Evolutionary conservation across 2,329 filamentous ascomycete genomes (phyloP), one percentile per base, ranked within the genome.

Genomic region (Anisogramma anomala): DNA sequence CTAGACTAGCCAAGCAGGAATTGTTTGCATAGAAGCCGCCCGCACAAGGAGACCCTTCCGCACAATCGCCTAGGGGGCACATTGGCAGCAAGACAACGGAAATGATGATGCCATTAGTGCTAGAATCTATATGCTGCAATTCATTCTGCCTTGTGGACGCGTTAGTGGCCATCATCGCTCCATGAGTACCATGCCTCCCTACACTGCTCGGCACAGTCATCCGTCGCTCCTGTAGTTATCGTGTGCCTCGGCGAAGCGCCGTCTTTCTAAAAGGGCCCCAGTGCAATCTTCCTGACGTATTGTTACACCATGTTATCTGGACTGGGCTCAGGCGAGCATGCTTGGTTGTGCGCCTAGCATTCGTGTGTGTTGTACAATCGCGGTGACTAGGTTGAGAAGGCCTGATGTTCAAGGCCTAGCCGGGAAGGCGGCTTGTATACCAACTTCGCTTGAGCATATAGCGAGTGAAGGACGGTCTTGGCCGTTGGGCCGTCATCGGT

Each of bases 121-220:
- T 43, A 46, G 43, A 46, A 31, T 28, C 43, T 43, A 36, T 46
- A 46, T 36, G 43, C 40, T 43, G 40, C 33, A 46, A 46, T 43
- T 30, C 43, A 46, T 36, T 43, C 40, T 46, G 41, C 39, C 26
- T 46, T 27, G 22, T 36, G 34, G 23, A 33, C 39, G 31, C 31
- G 36, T 39, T 14, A 28, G n/a, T 28, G 35, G 39, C 17, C 31
- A 15, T 28, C 31, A 33, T 20, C 28, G 35, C 43, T 34, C 43
- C 18, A 19, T 23, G 43, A 39, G 34, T 33, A 25, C 15, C 33
- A 33, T 20, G 20, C 20, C 13, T 28, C 32, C 32, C 32, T 20
- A 27, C 20, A 10, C 18, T 42, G 7, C 13, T 36, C n/a, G n/a
- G n/a, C n/a, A 33, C 27, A 23, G 17, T 33, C 30, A 18, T 20